Evolutionary conservation across 164 flowering plant genomes (phyloP).

Genomic region (Stephania japonica): DNA sequence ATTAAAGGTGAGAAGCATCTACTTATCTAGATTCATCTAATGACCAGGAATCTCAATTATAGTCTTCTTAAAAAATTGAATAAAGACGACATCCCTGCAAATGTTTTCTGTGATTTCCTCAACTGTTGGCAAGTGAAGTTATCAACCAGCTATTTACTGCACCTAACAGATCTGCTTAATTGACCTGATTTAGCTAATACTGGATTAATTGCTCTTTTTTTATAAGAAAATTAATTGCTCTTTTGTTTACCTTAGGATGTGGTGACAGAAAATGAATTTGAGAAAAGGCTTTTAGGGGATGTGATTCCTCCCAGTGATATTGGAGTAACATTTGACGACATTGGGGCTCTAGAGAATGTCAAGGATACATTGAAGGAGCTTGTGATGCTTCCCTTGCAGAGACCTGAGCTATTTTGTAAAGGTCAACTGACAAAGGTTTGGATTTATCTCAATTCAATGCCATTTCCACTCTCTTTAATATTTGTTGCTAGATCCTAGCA

Average conservation of each 20-base stretch:
- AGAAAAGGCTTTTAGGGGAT: constrained; percentile 79
- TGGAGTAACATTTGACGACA: constrained; percentile 90
- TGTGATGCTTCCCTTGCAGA: constrained; percentile 90
- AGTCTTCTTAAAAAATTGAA: not conserved
- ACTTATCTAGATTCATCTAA: not conserved
- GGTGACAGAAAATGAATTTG: constrained; percentile 88
- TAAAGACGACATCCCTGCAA: not conserved
- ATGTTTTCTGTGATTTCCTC: not conserved
- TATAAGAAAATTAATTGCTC: not conserved
- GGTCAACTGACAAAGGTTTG: constrained; percentile 81
- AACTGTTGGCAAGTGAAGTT: not conserved
- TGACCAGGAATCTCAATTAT: not conserved
- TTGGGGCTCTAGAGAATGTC: constrained; percentile 83
- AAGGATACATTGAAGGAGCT: constrained; percentile 86
- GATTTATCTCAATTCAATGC: not conserved
- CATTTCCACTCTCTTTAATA: not conserved
- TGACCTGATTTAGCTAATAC: not conserved
- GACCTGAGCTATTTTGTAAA: constrained; percentile 89
- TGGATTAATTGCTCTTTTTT: not conserved
- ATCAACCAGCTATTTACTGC: not conserved
- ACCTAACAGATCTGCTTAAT: not conserved
- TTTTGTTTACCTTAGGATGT: constrained; percentile 47
- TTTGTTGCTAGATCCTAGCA: not conserved
- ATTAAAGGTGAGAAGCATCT: constrained; percentile 48
- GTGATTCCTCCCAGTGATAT: constrained; percentile 87